A percentile compares a stretch with the other conserved stretches of the same genome.
Evolutionary conservation across 306 rosid genomes (phyloP).

Genomic region (Begonia fuchsioides): DNA sequence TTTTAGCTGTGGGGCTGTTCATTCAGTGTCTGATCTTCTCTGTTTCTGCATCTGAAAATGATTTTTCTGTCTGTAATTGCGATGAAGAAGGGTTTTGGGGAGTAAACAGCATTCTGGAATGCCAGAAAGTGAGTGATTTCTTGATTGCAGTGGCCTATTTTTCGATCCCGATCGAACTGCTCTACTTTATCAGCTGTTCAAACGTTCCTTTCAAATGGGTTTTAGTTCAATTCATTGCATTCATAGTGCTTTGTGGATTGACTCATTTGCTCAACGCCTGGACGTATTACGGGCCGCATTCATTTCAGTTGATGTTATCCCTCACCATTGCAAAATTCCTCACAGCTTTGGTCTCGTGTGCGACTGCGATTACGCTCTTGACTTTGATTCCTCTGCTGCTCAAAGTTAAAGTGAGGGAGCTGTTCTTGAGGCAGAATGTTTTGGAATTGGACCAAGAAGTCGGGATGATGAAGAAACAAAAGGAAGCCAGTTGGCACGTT

Average conservation of each 20-base stretch:
- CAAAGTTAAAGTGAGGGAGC: slow-evolving; percentile 55
- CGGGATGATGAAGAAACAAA: slow-evolving; percentile 66
- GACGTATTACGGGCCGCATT: slow-evolving; percentile 43
- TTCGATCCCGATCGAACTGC: slow-evolving; percentile 28
- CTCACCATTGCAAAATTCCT: slow-evolving; percentile 66
- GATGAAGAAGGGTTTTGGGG: slow-evolving; percentile 46
- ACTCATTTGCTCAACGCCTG: slow-evolving; percentile 29
- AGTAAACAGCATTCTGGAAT: slow-evolving; percentile 19
- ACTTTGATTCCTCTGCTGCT: slow-evolving; percentile 64
- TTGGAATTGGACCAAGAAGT: slow-evolving; percentile 65
- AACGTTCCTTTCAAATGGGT: slow-evolving; percentile 32
- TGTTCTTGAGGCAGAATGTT: slow-evolving; percentile 57
- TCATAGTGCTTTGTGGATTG: slow-evolving; percentile 31
- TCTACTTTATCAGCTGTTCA: slow-evolving; percentile 28
- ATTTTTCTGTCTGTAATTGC: slow-evolving; percentile 29
- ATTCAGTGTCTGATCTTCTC: slow-evolving; percentile 11
- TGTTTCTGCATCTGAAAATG: slow-evolving; percentile 25
- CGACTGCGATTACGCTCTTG: slow-evolving; percentile 63
- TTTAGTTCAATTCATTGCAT: slow-evolving; percentile 23
- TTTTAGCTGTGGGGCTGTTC: slow-evolving; percentile 10
- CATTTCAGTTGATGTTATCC: slow-evolving; percentile 46
- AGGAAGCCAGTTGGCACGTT: slow-evolving; percentile 75
- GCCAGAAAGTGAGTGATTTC: slow-evolving; percentile 26
- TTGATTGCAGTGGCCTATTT: slow-evolving; percentile 29
- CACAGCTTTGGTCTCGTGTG: slow-evolving; percentile 72